Evolutionary conservation across 192 early-diverging fungal genomes (phyloP), one percentile per base, ranked within the genome.

Genomic region (Phycomyces blakesleeanus): DNA sequence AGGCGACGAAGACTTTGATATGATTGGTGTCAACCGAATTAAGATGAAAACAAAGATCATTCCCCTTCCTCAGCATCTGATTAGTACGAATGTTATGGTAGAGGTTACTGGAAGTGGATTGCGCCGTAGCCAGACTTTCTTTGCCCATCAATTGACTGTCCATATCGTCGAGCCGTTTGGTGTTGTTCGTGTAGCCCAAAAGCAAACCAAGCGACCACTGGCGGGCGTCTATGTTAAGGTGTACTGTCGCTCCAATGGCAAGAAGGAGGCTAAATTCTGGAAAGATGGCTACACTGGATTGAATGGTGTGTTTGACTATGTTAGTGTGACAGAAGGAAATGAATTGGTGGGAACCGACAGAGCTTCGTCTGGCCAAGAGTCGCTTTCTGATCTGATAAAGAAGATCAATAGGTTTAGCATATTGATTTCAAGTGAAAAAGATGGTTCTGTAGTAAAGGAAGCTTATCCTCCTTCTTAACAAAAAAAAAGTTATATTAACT

Each of bases 251-350:
- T 40, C 73, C 62, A 73, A 71, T 51, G 24, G 44, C 9, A 18
- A 11, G 34, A 61, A 56, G 8, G 49, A 57, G 24, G 68, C 68
- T 1, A n/a, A 54, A 4, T 82, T 82, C 57, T 82, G 80, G 80
- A 78, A 79, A 58, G 80, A 82, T 49, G 80, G 80, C 10, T 78
- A 82, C 25, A 82, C 80, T 10, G 73, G 71, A 20, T 27, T 82
- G 20, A 73, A 75, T 12, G 80, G 80, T n/a, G 67, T 73, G 39
- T 82, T 82, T 50, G 73, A 75, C 7, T 82, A 82, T 52, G 62
- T 76, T 10, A 66, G 50, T 10, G 73, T 79, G 10, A 77, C 77
- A 4, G 67, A 76, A 27, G 69, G 65, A 11, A 71, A 74, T 57
- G 65, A 63, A 10, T 40, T 64, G 16, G 37, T 62, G 22, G 59